These are phyloP conservation scores for Lactarius pseudohatsudake DNA, from an alignment of 768 basidiomycete species.

Conservation along the genomic window DNA sequence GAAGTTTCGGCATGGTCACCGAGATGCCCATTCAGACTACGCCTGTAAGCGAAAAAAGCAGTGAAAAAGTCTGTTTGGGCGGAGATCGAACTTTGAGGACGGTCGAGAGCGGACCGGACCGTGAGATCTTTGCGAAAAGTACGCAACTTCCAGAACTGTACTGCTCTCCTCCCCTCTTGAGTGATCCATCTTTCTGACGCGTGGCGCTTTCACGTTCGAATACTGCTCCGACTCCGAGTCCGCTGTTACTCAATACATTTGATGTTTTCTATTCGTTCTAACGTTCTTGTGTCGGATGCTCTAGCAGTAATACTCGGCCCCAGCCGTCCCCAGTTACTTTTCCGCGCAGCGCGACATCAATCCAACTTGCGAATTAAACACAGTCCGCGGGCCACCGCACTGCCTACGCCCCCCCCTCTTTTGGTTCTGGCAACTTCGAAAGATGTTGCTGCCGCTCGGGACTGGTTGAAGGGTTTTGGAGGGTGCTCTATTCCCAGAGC, in stretches of 20 bases:
- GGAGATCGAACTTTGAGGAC: too few species aligned
- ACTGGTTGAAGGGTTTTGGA: constrained; percentile 26
- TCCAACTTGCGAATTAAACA: constrained; percentile 10
- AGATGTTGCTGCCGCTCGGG: constrained; percentile 23
- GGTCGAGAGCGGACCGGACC: too few species aligned
- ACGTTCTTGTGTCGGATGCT: background rate
- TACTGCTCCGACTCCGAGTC: background rate
- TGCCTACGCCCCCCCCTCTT: constrained; percentile 27
- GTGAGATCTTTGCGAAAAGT: too few species aligned
- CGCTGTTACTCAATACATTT: background rate
- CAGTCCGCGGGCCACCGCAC: constrained; percentile 7
- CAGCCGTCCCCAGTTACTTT: background rate
- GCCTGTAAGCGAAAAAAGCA: too few species aligned
- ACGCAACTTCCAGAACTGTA: too few species aligned
- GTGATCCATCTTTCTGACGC: background rate
- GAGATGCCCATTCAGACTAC: too few species aligned
- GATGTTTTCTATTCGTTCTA: constrained; percentile 7
- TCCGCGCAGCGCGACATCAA: constrained; percentile 10
- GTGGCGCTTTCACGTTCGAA: background rate
- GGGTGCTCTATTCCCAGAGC: constrained; percentile 45
- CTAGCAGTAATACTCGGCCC: background rate
- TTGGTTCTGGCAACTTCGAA: constrained; percentile 20
- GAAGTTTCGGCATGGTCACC: too few species aligned
- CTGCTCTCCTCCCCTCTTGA: too few species aligned
- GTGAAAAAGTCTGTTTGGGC: too few species aligned